Conservation (phyloP, 1,284 basidiomycete species). For the Pseudozyma sp. region DNA sequence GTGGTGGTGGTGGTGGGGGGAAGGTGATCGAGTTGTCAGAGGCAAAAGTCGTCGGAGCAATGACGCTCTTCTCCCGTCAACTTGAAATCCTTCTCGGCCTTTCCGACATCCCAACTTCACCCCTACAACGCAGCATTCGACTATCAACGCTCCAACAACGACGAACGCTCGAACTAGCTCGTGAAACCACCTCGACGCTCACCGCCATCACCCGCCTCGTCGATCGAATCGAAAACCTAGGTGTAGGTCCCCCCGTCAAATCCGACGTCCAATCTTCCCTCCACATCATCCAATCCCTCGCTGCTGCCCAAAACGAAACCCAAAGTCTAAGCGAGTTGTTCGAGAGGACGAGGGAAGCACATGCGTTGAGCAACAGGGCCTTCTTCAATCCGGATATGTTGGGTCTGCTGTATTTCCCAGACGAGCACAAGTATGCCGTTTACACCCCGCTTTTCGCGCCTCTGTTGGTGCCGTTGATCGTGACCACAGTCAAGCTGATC, state of each 20-base stretch:
- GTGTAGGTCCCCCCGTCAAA: constrained; percentile 54
- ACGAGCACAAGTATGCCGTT: constrained; percentile 69
- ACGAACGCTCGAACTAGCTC: constrained; percentile 50
- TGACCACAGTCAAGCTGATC: constrained; percentile 73
- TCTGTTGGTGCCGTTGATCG: constrained; percentile 79
- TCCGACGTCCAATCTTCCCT: constrained; percentile 30
- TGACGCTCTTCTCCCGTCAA: constrained; percentile 80
- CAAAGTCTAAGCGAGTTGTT: constrained; percentile 71
- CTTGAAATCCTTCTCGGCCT: constrained; percentile 83
- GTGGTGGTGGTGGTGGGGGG: background rate
- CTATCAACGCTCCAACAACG: constrained; percentile 38
- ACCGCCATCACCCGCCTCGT: constrained; percentile 57
- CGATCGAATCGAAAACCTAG: constrained; percentile 59
- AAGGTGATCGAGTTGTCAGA: constrained; percentile 16
- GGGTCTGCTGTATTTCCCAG: constrained; percentile 87
- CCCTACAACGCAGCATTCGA: background rate
- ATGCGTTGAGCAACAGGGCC: constrained; percentile 82
- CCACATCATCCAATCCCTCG: constrained; percentile 27
- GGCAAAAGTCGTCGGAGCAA: constrained; percentile 73
- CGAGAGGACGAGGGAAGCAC: constrained; percentile 76
- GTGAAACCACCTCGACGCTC: constrained; percentile 53
- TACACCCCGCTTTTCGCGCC: constrained; percentile 69
- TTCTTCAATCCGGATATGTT: constrained; percentile 98
- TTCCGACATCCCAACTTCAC: background rate
- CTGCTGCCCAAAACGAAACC: constrained; percentile 42